phyloP scores from a whole-genome alignment of 202 grass and related monocot genomes.

The Saccharum hybrid region DNA sequence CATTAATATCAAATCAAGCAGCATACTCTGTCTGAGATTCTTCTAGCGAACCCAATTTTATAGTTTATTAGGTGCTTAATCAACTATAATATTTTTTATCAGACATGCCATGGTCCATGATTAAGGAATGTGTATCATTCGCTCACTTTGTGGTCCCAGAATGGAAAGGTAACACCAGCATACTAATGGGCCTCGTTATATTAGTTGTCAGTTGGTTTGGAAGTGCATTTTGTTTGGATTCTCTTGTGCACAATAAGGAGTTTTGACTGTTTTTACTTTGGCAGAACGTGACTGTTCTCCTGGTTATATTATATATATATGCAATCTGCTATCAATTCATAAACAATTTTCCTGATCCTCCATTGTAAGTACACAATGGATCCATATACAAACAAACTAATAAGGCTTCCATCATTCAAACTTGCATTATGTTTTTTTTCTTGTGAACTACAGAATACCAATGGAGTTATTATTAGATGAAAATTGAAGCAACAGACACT shows the following conservation, averaged over 20 bases:
- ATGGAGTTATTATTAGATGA: constrained; percentile 10
- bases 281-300: not conserved
- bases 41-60: constrained; percentile 24
- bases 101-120: constrained; percentile 33
- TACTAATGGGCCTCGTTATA: constrained; percentile 16
- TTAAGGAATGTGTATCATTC: constrained; percentile 31
- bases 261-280: not conserved
- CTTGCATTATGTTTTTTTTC: not conserved
- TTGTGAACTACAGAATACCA: constrained; percentile 5
- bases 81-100: constrained; percentile 23
- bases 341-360: not conserved
- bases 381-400: constrained; percentile 7
- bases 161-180: constrained; percentile 28
- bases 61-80: constrained; percentile 45
- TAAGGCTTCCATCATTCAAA: not conserved
- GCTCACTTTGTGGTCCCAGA: constrained; percentile 16
- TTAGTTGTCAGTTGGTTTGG: constrained; percentile 30
- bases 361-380: not conserved
- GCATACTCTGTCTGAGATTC: constrained; percentile 44
- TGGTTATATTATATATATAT: constrained; percentile 1
- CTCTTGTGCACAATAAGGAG: not conserved
- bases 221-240: constrained; percentile 11
- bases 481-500: not conserved
- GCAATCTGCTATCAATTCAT: not conserved
- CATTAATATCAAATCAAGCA: constrained; percentile 35